phyloP scores from a whole-genome alignment of 2,329 filamentous ascomycete genomes.

The Karstenula rhodostoma region DNA sequence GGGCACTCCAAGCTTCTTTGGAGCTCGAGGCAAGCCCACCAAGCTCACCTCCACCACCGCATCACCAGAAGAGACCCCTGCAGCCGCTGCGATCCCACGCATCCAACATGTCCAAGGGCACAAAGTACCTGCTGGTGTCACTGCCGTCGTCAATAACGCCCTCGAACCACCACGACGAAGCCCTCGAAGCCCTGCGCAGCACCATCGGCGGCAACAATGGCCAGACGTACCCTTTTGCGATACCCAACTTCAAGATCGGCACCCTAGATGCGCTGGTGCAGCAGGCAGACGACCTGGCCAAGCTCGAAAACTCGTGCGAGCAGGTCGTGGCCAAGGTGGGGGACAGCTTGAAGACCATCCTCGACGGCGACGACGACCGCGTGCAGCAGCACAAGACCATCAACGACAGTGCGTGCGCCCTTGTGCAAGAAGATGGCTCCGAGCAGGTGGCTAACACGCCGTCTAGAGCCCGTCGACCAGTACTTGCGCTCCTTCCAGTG shows the following conservation, averaged over 20 bases:
- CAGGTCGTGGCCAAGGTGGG: conserved; percentile 86
- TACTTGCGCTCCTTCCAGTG: conserved; percentile 90
- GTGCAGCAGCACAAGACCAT: conserved; percentile 88
- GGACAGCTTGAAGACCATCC: conserved; percentile 81
- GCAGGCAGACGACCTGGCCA: conserved; percentile 92
- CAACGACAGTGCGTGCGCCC: conserved; percentile 74
- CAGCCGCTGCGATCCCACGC: conserved; percentile 26
- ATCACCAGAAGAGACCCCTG: conserved; percentile 16
- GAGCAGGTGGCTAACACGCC: conserved; percentile 19
- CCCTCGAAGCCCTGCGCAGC: conserved; percentile 76
- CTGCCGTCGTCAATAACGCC: conserved; percentile 87
- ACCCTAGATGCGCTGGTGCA: conserved; percentile 94
- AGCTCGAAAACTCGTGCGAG: conserved; percentile 82
- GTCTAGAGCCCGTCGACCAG: conserved; percentile 88
- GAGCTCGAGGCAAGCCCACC: conserved; percentile 29
- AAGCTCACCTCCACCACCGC: conserved; percentile 23
- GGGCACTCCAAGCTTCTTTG: conserved; percentile 31
- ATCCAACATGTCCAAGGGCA: conserved; percentile 53
- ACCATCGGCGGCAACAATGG: conserved; percentile 79
- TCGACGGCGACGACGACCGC: conserved; percentile 85
- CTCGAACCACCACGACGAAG: conserved; percentile 80
- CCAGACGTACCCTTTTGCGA: conserved; percentile 76
- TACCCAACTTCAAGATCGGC: conserved; percentile 97
- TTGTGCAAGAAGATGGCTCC: not conserved
- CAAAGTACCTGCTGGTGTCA: conserved; percentile 86